A percentile compares a stretch with the other conserved stretches of the same genome.
Conservation (phyloP, 108 stramenopile species). For the Fistulifera pelliculosa region DNA sequence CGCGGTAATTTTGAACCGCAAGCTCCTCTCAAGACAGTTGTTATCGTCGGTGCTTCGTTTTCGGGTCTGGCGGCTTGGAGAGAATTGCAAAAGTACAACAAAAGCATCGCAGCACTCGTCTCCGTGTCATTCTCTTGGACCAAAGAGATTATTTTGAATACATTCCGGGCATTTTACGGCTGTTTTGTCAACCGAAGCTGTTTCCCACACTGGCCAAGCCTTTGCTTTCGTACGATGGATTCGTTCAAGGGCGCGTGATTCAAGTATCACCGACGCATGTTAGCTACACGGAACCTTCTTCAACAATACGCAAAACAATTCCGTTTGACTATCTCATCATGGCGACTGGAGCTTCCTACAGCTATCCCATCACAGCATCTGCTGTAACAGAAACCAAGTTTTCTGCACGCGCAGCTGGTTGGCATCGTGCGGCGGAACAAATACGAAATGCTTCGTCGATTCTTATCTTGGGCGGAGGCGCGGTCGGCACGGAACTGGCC, state of each 20-base stretch:
- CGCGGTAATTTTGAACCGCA: not conserved
- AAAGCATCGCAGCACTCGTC: not conserved
- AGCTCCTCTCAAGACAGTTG: constrained; percentile 10
- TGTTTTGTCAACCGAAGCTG: constrained; percentile 17
- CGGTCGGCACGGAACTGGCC: constrained; percentile 25
- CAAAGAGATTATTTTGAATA: constrained; percentile 22
- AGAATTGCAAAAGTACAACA: not conserved
- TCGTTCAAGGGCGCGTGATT: constrained; percentile 18
- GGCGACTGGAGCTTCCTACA: constrained; percentile 19
- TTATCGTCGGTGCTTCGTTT: constrained; percentile 24
- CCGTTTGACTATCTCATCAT: constrained; percentile 22
- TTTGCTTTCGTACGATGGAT: not conserved
- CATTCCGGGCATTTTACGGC: constrained; percentile 21
- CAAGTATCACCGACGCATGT: not conserved
- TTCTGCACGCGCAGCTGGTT: constrained; percentile 2
- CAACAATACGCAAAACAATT: not conserved
- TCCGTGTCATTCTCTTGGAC: constrained; percentile 17
- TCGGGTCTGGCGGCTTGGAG: constrained; percentile 15
- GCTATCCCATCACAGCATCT: constrained; percentile 9
- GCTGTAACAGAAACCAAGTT: not conserved
- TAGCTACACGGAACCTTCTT: not conserved
- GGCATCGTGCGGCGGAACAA: constrained; percentile 5
- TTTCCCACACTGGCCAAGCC: constrained; percentile 10
- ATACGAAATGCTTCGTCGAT: constrained; percentile 4
- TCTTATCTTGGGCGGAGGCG: constrained; percentile 20